A percentile compares a stretch with the other conserved stretches of the same genome.
These are phyloP conservation scores for Daucus carota DNA, from an alignment of 129 eudicot genomes.

Conservation along the genomic window DH1_v3.0 NC_030389.2:37892501-37893000, in stretches of 20 bases:
- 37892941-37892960: background rate
- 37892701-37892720: background rate
- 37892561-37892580: background rate
- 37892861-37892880: background rate
- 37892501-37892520: background rate
- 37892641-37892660: background rate
- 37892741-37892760: background rate
- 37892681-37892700: background rate
- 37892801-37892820: background rate
- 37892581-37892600: background rate
- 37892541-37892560: background rate
- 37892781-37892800: background rate
- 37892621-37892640: background rate
- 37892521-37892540: constrained; percentile 1
- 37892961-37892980: background rate
- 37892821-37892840: background rate
- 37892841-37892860: background rate
- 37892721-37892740: background rate
- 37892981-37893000: background rate
- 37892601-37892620: background rate
- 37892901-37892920: background rate
- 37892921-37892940: background rate
- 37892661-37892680: no score
- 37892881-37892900: background rate
- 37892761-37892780: background rate